Evolutionary conservation across 2,329 filamentous ascomycete genomes (phyloP), one percentile per base, ranked within the genome.

Genomic region (Pseudocercospora ulei): DNA sequence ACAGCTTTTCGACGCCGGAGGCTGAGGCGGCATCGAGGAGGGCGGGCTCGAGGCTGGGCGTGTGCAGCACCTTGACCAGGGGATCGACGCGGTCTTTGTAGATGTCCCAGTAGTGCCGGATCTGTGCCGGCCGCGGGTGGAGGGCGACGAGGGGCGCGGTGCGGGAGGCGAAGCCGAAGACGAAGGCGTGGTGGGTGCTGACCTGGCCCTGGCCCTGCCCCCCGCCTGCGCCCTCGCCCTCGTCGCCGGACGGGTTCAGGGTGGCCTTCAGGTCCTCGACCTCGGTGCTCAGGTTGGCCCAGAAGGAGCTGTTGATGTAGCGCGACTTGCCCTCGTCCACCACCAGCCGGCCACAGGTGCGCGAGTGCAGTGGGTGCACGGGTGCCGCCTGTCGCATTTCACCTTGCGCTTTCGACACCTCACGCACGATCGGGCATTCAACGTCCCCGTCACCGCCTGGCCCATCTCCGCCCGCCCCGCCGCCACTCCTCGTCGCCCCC

Each of bases 361-460:
- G 48, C 78, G 74, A 26, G 73, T 72, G 58, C 81, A 86, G 58
- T 86, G 85, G 52, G 75, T 75, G 60, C 81, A 86, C 9, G 80
- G 78, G 66, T 82, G 75, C 53, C 74, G 70, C 65, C 85, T 85
- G 65, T 86, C 79, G 67, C 81, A 86, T 54, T 80, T 79, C 38
- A 86, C 81, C 60, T 82, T 80, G 46, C 77, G 66, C 28, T 68
- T 65, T 7, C 71, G 59, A 51, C 70, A 73, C 17, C 69, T 72
- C 9, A 72, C 65, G 48, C 70, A 73, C 16, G 65, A 67, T 26
- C 62, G 48, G 5, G 60, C 60, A 38, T 63, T 64, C 13, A 61
- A 50, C 9, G 54, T 44, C 17, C n/a, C n/a, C n/a, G n/a, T n/a
- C n/a, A n/a, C 56, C 51, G 9, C 56, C 57, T 28, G 60, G 55